A percentile compares a stretch with the other conserved stretches of the same genome.
Evolutionary conservation across 129 eudicot genomes (phyloP).

Genomic region (Oenanthe sinensis): DNA sequence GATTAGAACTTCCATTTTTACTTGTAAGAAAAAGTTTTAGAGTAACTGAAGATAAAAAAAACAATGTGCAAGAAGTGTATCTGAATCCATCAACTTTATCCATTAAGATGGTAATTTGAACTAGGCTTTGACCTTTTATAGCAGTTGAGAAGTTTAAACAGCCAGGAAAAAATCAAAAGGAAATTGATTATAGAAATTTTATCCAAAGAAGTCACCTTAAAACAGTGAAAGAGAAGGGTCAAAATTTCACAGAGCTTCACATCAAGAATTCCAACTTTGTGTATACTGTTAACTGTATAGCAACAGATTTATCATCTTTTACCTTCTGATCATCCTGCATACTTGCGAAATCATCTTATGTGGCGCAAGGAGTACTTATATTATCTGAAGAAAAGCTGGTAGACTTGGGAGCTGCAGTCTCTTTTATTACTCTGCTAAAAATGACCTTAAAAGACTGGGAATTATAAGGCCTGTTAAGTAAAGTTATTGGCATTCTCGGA

Average conservation of each 20-base stretch:
- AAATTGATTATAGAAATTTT: not conserved
- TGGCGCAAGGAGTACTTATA: constrained; percentile 34
- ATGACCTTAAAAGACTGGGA: constrained; percentile 83
- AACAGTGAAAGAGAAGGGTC: constrained; percentile 23
- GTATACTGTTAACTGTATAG: constrained; percentile 14
- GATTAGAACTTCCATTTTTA: not conserved
- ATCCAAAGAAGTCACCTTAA: constrained; percentile 39
- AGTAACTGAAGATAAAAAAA: not conserved
- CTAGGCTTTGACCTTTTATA: not conserved
- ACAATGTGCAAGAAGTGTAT: not conserved
- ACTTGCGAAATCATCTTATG: constrained; percentile 16
- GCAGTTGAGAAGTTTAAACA: not conserved
- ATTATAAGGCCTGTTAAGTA: constrained; percentile 75
- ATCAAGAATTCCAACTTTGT: constrained; percentile 20
- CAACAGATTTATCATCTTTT: constrained; percentile 23
- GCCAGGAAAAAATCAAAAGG: not conserved
- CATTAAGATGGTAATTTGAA: not conserved
- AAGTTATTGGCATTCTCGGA: constrained; percentile 78
- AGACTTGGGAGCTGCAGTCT: constrained; percentile 50
- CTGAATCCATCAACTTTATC: not conserved
- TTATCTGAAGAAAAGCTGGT: constrained; percentile 41
- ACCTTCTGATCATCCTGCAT: constrained; percentile 16
- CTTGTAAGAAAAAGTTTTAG: not conserved
- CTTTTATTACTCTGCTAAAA: constrained; percentile 79
- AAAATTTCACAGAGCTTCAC: constrained; percentile 32